Percentiles rank a stretch among this genome's conserved stretches.
Evolutionary conservation across 495 filamentous ascomycete species (phyloP).

Genomic region (Letharia lupina): DNA sequence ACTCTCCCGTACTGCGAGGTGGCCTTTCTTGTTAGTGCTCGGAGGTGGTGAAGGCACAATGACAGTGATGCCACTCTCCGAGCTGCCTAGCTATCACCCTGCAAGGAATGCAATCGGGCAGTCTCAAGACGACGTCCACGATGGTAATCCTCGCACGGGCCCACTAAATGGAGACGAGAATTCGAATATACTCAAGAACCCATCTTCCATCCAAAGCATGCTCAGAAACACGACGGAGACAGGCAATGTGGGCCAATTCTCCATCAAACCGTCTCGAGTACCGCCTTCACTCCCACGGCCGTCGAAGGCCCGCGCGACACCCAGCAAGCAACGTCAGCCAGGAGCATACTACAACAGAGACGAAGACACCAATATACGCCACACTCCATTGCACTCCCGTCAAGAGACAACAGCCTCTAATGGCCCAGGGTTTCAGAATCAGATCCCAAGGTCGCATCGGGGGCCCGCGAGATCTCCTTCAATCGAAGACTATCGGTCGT

Average conservation of each 20-base stretch:
- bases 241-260: conserved; percentile 57
- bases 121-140: conserved; percentile 9
- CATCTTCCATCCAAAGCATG: conserved; percentile 44
- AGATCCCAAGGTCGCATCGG: neutral
- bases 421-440: conserved; percentile 15
- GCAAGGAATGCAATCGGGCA: conserved; percentile 11
- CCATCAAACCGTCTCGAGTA: conserved; percentile 41
- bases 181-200: conserved; percentile 9
- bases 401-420: conserved; percentile 7
- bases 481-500: conserved; percentile 17
- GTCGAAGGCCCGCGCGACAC: neutral
- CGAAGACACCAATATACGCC: neutral
- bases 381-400: neutral
- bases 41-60: neutral
- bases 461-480: conserved; percentile 7
- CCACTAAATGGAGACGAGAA: conserved; percentile 10
- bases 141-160: conserved; percentile 4
- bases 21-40: neutral
- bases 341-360: conserved; percentile 5
- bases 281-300: conserved; percentile 9
- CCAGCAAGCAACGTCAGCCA: conserved; percentile 9
- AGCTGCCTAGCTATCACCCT: conserved; percentile 15
- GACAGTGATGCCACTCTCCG: conserved; percentile 17
- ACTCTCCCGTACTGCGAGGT: neutral
- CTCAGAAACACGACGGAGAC: conserved; percentile 62